Percentiles rank a stretch among this genome's conserved stretches.
phyloP scores from a whole-genome alignment of 129 eudicot genomes.

The Pittosporum tobira region DNA sequence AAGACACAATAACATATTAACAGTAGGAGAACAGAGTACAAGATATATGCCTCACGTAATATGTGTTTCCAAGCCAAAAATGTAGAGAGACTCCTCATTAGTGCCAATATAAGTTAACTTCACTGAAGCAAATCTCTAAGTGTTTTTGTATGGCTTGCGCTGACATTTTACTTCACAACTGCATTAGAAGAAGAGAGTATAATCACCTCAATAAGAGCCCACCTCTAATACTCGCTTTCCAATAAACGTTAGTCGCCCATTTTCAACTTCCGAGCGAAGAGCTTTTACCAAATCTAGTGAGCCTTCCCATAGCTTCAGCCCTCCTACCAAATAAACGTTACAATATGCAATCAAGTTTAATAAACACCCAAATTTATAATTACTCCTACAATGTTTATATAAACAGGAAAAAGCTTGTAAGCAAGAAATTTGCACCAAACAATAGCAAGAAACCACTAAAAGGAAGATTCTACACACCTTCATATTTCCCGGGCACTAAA shows the following conservation, averaged over 20 bases:
- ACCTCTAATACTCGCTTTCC: constrained; percentile 91
- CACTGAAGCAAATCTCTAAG: no score
- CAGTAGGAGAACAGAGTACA: no score
- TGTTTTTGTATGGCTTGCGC: no score
- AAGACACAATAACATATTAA: no score
- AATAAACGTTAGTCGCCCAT: constrained; percentile 32
- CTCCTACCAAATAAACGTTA: constrained; percentile 42
- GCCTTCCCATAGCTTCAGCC: constrained; percentile 96
- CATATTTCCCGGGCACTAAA: constrained; percentile 94
- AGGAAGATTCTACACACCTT: constrained; percentile 41
- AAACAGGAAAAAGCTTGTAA: no score
- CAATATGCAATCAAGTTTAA: not conserved
- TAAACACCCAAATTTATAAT: not conserved
- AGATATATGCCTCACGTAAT: not conserved
- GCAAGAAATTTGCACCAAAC: not conserved
- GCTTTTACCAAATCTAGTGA: constrained; percentile 75
- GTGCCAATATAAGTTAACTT: no score
- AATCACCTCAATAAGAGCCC: constrained; percentile 37
- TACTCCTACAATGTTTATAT: not conserved
- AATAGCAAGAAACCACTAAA: not conserved
- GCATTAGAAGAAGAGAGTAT: constrained; percentile 1
- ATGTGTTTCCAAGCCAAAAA: no score
- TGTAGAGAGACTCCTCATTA: no score
- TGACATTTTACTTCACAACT: no score
- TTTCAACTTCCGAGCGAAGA: constrained; percentile 50